phyloP scores from a whole-genome alignment of 495 filamentous ascomycete species.

The Chaetomium tenue region DNA sequence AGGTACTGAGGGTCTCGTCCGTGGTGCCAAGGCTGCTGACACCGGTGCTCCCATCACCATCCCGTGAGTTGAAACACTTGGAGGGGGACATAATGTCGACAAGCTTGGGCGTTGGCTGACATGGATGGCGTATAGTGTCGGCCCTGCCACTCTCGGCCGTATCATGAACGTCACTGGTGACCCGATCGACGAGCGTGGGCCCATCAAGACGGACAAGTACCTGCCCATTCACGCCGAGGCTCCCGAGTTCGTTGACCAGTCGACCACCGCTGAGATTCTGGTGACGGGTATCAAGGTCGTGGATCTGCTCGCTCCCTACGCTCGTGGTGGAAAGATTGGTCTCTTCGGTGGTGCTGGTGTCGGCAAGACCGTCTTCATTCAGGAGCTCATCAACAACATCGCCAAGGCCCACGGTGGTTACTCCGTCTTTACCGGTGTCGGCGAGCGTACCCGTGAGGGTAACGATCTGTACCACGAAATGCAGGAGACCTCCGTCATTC shows the following conservation, averaged over 20 bases:
- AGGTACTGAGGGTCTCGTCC: conserved; percentile 99
- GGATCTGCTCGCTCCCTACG: conserved; percentile 95
- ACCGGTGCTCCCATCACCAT: conserved; percentile 96
- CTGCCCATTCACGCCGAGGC: conserved; percentile 92
- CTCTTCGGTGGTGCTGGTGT: conserved; percentile 99
- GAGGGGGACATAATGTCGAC: not conserved
- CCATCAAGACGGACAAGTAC: conserved; percentile 86
- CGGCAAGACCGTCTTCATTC: conserved; percentile 99
- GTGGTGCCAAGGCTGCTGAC: conserved; percentile 79
- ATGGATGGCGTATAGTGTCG: conserved; percentile 54
- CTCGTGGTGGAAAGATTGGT: conserved; percentile 99
- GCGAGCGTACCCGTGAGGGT: conserved; percentile 99
- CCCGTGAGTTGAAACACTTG: conserved; percentile 48
- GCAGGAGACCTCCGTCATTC: conserved; percentile 99
- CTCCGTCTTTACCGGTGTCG: conserved; percentile 99
- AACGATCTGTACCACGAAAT: conserved; percentile 99
- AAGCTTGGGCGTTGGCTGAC: conserved; percentile 21
- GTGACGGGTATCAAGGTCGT: conserved; percentile 99
- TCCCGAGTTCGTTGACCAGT: conserved; percentile 88
- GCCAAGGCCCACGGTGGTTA: conserved; percentile 99
- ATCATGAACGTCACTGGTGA: conserved; percentile 99
- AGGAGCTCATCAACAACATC: conserved; percentile 99
- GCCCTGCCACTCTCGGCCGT: conserved; percentile 89
- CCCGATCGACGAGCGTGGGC: conserved; percentile 98
- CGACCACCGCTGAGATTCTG: conserved; percentile 91